Base-by-base conservation (phyloP, 2,329 filamentous ascomycete genomes). In the Calonectria hawksworthii region DNA sequence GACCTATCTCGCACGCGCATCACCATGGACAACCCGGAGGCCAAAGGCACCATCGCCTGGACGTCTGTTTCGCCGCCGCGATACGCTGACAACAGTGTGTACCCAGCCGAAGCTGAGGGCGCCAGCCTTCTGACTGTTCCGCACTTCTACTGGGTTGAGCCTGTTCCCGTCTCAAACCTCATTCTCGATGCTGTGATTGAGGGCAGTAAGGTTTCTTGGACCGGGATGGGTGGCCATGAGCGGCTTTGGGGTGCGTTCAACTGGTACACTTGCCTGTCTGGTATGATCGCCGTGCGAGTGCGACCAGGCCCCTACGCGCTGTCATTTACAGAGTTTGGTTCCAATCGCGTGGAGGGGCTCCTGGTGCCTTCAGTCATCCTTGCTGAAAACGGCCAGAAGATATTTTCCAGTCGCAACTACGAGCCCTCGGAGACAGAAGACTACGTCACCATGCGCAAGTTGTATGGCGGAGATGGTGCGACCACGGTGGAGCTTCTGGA, bases 1-100 rank as follows among this genome's bases (percentile, higher is more conserved):
- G 66, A 68, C 30, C 32, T 41, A 4, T 68, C 66, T n/a, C 66
- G 66, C 28, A 68, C 52, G 16, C 52, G 52, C 30, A 56, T 56
- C 30, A 56, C 52, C 18, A 56, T 56, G 52, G 10, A 56, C 16
- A 56, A 56, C 14, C 52, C 52, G 4, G 52, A 56, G 52, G 52
- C 52, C 52, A 56, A 56, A 16, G 52, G 52, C 3, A 56, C 28
- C 18, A 56, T 56, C 32, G 52, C 30, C 8, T 56, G 52, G 52
- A 56, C 52, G 34, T 56, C 52, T 21, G 52, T 56, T 34, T 32
- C 52, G 8, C 52, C 52, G 14, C 52, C 52, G 3, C 52, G 52
- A n/a, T 56, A 56, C 8, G 52, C 52, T 18, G 52, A 56, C 52
- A 56, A 56, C 18, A 56, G 52, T 30, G 52, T 56, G 30, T 18